These are phyloP conservation scores for Garcia nutans DNA, from an alignment of 345 rosid species.

Conservation along the genomic window DNA sequence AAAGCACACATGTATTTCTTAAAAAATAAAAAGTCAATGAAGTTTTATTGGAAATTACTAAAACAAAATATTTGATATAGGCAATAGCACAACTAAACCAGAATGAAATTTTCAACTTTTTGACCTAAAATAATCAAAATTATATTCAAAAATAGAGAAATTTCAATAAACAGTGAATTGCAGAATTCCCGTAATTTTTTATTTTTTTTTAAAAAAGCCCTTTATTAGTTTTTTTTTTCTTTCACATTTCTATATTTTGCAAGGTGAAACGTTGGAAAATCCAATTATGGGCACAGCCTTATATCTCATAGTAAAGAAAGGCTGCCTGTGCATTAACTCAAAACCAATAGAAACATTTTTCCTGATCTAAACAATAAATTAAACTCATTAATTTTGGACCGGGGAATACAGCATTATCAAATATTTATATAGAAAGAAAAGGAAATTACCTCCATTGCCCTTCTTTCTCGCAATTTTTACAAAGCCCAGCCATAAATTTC, in stretches of 20 bases:
- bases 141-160: background rate
- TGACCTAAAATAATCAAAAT: background rate
- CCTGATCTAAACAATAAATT: slow-evolving; percentile 20
- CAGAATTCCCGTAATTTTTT: background rate
- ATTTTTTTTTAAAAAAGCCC: background rate
- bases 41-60: too few species aligned
- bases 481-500: slow-evolving; percentile 82
- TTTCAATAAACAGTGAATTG: background rate
- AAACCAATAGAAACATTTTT: slow-evolving; percentile 10
- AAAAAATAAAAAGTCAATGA: background rate
- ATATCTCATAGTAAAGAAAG: background rate
- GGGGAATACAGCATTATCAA: background rate
- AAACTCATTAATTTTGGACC: slow-evolving; percentile 12
- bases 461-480: slow-evolving; percentile 69
- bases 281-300: slow-evolving; percentile 2
- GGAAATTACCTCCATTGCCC: slow-evolving; percentile 91
- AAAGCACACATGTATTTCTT: background rate
- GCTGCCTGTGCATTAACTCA: slow-evolving; percentile 20
- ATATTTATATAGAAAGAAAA: background rate
- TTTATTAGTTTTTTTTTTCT: background rate
- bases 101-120: background rate
- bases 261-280: background rate
- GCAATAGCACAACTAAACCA: background rate
- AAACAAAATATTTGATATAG: background rate
- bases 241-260: background rate